These are phyloP conservation scores for Fraxinus angustifolia DNA, from an alignment of 305 asterid genomes.

Conservation along the genomic window DNA sequence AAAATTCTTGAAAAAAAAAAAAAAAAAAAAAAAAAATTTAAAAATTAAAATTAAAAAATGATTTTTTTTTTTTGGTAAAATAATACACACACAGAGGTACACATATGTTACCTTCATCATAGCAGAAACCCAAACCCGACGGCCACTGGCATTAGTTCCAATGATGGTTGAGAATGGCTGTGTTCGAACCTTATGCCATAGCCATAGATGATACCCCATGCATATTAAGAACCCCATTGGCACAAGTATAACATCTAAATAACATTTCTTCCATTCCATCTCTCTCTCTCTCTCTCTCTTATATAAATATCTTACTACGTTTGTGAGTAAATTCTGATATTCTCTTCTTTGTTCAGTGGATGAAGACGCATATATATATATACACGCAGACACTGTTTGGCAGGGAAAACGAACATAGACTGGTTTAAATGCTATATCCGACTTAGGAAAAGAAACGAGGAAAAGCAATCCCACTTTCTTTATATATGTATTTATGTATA, in stretches of 20 bases:
- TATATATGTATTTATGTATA: neutral
- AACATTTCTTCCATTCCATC: slow-evolving; percentile 85
- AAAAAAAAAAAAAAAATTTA: too few relatives aligned
- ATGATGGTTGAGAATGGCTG: slow-evolving; percentile 71
- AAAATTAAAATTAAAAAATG: too few relatives aligned
- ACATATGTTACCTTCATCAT: slow-evolving; percentile 67
- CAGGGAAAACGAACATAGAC: slow-evolving; percentile 27
- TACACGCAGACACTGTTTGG: neutral
- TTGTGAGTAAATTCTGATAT: neutral
- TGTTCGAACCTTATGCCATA: slow-evolving; percentile 62
- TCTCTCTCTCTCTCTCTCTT: neutral
- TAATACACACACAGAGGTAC: neutral
- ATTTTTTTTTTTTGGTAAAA: neutral
- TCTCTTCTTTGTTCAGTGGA: neutral
- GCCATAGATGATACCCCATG: slow-evolving; percentile 69
- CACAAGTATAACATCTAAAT: slow-evolving; percentile 68
- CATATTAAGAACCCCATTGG: slow-evolving; percentile 57
- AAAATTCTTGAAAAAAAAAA: neutral
- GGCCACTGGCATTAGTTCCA: slow-evolving; percentile 78
- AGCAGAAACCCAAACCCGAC: slow-evolving; percentile 85
- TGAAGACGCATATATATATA: neutral
- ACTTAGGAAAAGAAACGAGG: neutral
- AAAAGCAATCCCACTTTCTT: slow-evolving; percentile 2
- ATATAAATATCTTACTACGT: neutral
- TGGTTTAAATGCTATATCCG: slow-evolving; percentile 17